Evolutionary conservation across 305 asterid species (phyloP).

Genomic region (Rubia tinctorum): DNA sequence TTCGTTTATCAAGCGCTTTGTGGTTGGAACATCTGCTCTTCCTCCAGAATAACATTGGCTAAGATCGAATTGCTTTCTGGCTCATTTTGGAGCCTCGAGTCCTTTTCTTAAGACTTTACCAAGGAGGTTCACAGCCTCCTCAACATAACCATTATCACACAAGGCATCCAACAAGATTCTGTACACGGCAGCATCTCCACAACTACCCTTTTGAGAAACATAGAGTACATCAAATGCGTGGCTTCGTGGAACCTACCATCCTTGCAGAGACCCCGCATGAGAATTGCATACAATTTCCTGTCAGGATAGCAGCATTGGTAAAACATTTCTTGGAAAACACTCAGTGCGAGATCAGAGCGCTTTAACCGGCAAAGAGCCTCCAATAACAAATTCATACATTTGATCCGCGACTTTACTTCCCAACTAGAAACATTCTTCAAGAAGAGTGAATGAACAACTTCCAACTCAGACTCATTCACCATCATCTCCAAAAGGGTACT

Average conservation of each 20-base stretch:
- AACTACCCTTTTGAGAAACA: constrained; percentile 84
- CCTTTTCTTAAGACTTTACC: constrained; percentile 60
- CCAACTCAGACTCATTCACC: constrained; percentile 47
- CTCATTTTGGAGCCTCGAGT: constrained; percentile 54
- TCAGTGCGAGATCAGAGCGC: constrained; percentile 73
- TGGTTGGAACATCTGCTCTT: constrained; percentile 25
- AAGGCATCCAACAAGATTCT: constrained; percentile 61
- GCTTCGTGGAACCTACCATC: constrained; percentile 74
- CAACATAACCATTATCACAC: constrained; percentile 61
- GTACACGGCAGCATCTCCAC: constrained; percentile 67
- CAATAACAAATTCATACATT: constrained; percentile 57
- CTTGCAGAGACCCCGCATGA: constrained; percentile 85
- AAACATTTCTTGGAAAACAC: constrained; percentile 79
- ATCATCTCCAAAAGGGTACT: constrained; percentile 54
- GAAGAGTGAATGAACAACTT: constrained; percentile 43
- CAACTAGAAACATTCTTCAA: constrained; percentile 41
- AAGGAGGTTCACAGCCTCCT: constrained; percentile 58
- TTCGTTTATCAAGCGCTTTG: constrained; percentile 56
- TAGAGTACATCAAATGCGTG: constrained; percentile 66
- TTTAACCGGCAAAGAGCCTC: constrained; percentile 53
- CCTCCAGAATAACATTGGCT: constrained; percentile 33
- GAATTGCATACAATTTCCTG: constrained; percentile 59
- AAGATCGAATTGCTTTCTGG: constrained; percentile 44
- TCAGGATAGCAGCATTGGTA: constrained; percentile 66
- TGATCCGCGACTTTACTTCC: constrained; percentile 58